Evolutionary conservation across 257 asterid species (phyloP).

Genomic region (Capsicum pubescens): DNA sequence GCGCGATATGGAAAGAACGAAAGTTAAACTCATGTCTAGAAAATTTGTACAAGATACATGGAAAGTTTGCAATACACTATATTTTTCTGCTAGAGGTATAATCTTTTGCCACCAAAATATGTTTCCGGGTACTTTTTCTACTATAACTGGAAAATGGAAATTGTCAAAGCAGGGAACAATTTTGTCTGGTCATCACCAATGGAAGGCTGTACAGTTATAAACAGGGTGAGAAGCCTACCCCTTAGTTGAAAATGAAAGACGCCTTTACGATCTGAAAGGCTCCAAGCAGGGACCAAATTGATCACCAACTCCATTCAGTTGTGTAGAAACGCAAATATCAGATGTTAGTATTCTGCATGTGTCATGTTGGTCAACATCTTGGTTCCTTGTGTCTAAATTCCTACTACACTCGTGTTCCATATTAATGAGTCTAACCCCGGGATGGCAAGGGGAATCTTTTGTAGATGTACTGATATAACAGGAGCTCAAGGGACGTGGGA

Average conservation of each 20-base stretch:
- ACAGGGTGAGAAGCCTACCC: slow-evolving; percentile 14
- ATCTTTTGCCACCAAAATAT: background rate
- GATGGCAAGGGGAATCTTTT: slow-evolving; percentile 25
- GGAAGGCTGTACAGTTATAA: background rate
- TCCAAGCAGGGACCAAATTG: background rate
- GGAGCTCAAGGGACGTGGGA: slow-evolving; percentile 9
- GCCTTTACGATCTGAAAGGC: background rate
- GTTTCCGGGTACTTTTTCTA: background rate
- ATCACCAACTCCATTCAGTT: background rate
- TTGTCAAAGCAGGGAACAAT: background rate
- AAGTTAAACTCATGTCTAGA: background rate
- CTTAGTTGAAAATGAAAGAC: background rate
- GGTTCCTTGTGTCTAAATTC: background rate
- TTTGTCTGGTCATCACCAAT: background rate
- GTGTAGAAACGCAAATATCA: background rate
- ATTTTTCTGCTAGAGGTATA: background rate
- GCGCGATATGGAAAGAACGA: background rate
- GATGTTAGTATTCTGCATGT: background rate
- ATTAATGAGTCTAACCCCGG: background rate
- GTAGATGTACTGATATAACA: background rate
- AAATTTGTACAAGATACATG: background rate
- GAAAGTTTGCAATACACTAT: background rate
- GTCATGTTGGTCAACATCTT: background rate
- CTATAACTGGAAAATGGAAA: background rate
- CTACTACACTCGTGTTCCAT: background rate